Base-by-base conservation (phyloP, 441 rosid species). In the Hura crepitans region DNA sequence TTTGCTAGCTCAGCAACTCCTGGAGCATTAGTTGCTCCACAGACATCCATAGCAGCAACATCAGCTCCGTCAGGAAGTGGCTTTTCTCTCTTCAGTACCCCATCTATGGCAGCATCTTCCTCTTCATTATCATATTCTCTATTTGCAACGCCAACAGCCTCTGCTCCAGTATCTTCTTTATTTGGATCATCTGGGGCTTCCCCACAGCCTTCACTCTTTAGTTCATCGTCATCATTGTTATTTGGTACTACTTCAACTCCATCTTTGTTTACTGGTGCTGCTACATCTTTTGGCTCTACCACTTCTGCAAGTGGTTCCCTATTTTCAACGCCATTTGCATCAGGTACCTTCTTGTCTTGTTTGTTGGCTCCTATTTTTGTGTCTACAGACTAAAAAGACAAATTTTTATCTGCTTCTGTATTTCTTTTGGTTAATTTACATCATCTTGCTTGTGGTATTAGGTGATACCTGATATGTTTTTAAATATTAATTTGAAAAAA, bases 61-160 rank as follows among this genome's bases (percentile, higher is more conserved):
- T 39, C 89, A 54, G 77, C 96, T 56, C 78, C 94, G 70, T 84
- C 91, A 68, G 94, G 96, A 65, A 82, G 86, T 74, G 89, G 89
- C 43, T 77, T 88, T 33, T 87, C 96, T 56, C 90, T 89, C 67
- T 83, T 85, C 53, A 72, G 78, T 53, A 87, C 93, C 56, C 97
- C 96, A 35, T 74, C 89, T 59, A 81, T 92, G 70, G 80, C 88
- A 62, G 81, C 91, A 50, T 72, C 87, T 55, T 45, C 83, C 50
- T 79, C 87, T 45, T 66, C 75, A 74, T 46, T 84, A 1, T 20
- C 81, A 59, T 78, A 87, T 69, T 86, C 93, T 68, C 81, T 89
- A 59, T 91, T 95, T 75, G 79, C 88, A 61, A 86, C 96, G 20
- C 97, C 96, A 66, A 42, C 86, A 53, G 69, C 87, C 69, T 78